Conservation (phyloP, 2,329 filamentous ascomycete genomes). For the Zymoseptoria ardabiliae region DNA sequence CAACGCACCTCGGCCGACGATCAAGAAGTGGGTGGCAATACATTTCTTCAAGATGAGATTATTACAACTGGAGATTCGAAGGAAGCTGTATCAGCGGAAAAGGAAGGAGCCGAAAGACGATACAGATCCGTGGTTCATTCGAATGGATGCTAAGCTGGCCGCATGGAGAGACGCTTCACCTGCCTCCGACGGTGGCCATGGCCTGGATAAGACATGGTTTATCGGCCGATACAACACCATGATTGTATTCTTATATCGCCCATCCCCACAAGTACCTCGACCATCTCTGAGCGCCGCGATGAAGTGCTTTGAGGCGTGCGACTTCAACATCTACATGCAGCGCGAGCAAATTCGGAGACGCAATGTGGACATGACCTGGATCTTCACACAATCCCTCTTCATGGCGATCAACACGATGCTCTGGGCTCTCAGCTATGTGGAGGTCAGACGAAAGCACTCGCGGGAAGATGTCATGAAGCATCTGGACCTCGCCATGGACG, state of each 20-base stretch:
- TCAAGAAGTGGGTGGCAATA: slow-evolving; percentile 82
- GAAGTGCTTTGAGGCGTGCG: slow-evolving; percentile 75
- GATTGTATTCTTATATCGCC: slow-evolving; percentile 78
- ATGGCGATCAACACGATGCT: slow-evolving; percentile 87
- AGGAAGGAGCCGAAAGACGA: slow-evolving; percentile 68
- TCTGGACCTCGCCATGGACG: slow-evolving; percentile 66
- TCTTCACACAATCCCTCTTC: slow-evolving; percentile 82
- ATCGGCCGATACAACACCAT: slow-evolving; percentile 73
- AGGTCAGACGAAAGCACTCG: slow-evolving; percentile 65
- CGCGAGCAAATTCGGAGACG: slow-evolving; percentile 69
- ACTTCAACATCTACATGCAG: slow-evolving; percentile 74
- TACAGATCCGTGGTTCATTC: slow-evolving; percentile 75
- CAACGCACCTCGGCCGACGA: slow-evolving; percentile 56
- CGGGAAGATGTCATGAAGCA: slow-evolving; percentile 70
- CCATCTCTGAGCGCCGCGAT: slow-evolving; percentile 72
- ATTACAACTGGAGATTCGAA: slow-evolving; percentile 78
- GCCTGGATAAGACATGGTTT: slow-evolving; percentile 63
- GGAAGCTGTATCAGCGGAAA: slow-evolving; percentile 80
- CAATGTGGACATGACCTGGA: slow-evolving; percentile 83
- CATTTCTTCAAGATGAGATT: slow-evolving; percentile 91
- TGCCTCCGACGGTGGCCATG: slow-evolving; percentile 58
- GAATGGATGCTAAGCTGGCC: slow-evolving; percentile 71
- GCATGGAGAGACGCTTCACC: slow-evolving; percentile 74
- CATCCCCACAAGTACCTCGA: slow-evolving; percentile 83
- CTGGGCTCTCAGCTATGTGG: slow-evolving; percentile 83